Percentiles rank a stretch among this genome's conserved stretches.
Conservation (phyloP, 2,329 filamentous ascomycete species). For the Zymoseptoria tritici region DNA sequence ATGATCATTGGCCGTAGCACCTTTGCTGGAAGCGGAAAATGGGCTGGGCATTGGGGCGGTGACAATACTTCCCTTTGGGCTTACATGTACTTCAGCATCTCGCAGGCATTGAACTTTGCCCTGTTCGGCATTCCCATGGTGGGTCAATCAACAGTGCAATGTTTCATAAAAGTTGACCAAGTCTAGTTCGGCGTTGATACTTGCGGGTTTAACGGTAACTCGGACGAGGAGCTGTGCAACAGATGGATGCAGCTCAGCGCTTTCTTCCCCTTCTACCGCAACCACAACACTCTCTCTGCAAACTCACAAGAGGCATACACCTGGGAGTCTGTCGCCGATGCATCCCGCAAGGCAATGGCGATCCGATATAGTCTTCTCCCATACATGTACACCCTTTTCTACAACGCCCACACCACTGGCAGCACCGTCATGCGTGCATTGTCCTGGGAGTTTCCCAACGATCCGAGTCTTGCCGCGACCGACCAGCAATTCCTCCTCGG, state of each 20-base stretch:
- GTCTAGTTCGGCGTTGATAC: conserved; percentile 59
- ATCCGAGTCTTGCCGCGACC: conserved; percentile 58
- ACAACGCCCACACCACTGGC: conserved; percentile 57
- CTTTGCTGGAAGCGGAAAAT: conserved; percentile 68
- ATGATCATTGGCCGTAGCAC: conserved; percentile 81
- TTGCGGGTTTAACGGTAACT: conserved; percentile 63
- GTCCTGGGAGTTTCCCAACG: conserved; percentile 66
- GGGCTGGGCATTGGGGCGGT: conserved; percentile 75
- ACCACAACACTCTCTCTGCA: conserved; percentile 60
- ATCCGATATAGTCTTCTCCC: conserved; percentile 65
- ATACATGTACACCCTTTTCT: conserved; percentile 69
- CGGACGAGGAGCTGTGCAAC: conserved; percentile 61
- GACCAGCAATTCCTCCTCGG: conserved; percentile 69
- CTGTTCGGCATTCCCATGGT: conserved; percentile 68
- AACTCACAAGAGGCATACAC: conserved; percentile 63
- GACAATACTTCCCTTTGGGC: conserved; percentile 63
- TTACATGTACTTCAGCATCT: conserved; percentile 69
- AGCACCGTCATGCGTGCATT: conserved; percentile 66
- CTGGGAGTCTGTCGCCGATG: conserved; percentile 59
- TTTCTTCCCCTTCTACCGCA: conserved; percentile 73
- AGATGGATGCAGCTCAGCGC: conserved; percentile 67
- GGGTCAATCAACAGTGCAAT: conserved; percentile 9
- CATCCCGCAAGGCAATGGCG: conserved; percentile 58
- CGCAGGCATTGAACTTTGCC: conserved; percentile 67
- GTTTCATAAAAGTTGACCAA: background rate